phyloP scores from a whole-genome alignment of 192 early-diverging fungal species.

The Mortierella claussenii region DNA sequence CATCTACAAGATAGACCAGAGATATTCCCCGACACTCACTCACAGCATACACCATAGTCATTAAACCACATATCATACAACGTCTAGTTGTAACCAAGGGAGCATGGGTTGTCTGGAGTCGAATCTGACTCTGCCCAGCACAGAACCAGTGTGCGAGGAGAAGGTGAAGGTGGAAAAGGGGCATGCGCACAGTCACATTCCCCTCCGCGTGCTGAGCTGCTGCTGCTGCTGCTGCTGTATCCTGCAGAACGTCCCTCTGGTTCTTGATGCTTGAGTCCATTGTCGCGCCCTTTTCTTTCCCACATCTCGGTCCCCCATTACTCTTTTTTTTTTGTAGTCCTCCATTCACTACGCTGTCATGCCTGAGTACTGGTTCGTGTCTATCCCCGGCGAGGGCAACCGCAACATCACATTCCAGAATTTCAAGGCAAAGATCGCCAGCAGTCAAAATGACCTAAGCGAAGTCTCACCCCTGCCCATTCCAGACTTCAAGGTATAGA shows the following conservation, averaged over 20 bases:
- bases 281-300: neutral
- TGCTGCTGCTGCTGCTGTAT: too few species aligned
- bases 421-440: slow-evolving; percentile 78
- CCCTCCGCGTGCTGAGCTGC: too few species aligned
- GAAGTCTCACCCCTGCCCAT: slow-evolving; percentile 86
- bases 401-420: slow-evolving; percentile 70
- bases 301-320: neutral
- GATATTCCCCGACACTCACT: too few species aligned
- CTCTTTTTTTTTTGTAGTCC: neutral
- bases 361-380: slow-evolving; percentile 55
- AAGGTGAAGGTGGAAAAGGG: too few species aligned
- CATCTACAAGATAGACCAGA: neutral
- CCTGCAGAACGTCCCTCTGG: neutral
- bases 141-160: too few species aligned
- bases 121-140: neutral
- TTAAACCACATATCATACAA: too few species aligned
- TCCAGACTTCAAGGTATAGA: slow-evolving; percentile 93
- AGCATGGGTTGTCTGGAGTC: neutral
- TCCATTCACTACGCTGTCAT: slow-evolving; percentile 11
- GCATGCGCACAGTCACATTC: neutral
- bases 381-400: slow-evolving; percentile 89
- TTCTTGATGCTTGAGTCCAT: neutral
- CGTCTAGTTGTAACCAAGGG: neutral
- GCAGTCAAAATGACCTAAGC: slow-evolving; percentile 69
- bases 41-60: too few species aligned